Conservation (phyloP, 2,329 filamentous ascomycete species). For the Pseudopyrenochaeta lycopersici region DNA sequence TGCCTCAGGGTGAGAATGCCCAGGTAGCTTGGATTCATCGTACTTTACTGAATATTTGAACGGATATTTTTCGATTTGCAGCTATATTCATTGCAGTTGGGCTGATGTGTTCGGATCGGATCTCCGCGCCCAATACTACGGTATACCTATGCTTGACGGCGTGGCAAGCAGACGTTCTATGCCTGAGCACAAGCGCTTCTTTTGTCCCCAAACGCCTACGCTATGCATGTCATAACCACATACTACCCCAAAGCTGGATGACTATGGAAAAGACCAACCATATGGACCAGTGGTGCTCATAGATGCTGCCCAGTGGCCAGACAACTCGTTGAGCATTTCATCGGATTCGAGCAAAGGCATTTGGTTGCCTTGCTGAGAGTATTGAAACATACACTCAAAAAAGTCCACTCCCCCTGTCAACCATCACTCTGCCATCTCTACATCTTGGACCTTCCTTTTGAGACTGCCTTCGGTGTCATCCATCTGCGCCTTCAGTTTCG, state of each 20-base stretch:
- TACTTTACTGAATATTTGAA: no score
- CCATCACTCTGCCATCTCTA: conserved; percentile 45
- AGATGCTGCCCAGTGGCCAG: no score
- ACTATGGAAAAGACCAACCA: no score
- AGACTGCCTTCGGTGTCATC: conserved; percentile 19
- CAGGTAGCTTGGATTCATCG: no score
- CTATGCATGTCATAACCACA: background rate
- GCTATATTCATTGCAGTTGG: no score
- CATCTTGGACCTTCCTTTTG: conserved; percentile 41
- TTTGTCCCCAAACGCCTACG: conserved; percentile 4
- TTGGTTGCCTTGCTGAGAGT: background rate
- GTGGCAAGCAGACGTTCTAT: background rate
- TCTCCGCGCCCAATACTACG: no score
- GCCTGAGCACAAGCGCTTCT: conserved; percentile 4
- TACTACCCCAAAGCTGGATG: background rate
- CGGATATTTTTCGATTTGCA: no score
- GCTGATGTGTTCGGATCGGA: no score
- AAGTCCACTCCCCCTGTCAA: background rate
- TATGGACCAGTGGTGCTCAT: no score
- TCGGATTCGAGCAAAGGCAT: no score
- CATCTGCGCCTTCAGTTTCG: conserved; percentile 39
- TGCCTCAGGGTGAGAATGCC: no score
- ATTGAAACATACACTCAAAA: background rate
- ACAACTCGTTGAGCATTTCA: no score
- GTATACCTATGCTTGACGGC: background rate